Percentiles rank a stretch among this genome's conserved stretches.
Conservation (phyloP, 257 asterid genomes). For the Rauvolfia tetraphylla region DNA sequence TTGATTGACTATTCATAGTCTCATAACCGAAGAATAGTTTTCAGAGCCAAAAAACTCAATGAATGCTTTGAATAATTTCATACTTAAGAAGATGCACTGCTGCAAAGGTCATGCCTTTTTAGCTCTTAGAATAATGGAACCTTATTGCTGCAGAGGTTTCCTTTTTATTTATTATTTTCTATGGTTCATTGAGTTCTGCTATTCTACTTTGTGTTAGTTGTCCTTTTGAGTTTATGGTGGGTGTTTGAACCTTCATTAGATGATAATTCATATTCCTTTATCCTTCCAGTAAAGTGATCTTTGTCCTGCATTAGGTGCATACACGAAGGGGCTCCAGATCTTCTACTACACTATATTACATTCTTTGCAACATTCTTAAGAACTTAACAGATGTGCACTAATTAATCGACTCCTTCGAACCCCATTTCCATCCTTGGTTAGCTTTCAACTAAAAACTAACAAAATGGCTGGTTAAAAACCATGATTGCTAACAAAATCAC, state of each 20-base stretch:
- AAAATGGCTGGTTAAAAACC: too few relatives aligned
- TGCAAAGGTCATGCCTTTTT: neutral
- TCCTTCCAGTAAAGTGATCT: neutral
- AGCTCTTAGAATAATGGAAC: slow-evolving; percentile 2
- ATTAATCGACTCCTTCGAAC: neutral
- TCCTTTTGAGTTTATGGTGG: neutral
- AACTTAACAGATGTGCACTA: neutral
- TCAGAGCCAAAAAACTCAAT: neutral
- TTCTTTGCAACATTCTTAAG: neutral
- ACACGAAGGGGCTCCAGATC: neutral
- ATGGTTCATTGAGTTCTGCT: neutral
- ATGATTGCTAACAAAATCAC: neutral
- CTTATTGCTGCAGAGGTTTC: neutral
- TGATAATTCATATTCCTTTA: neutral
- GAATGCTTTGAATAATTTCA: neutral
- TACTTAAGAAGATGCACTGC: neutral
- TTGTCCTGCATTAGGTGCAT: neutral
- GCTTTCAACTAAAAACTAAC: neutral
- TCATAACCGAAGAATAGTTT: neutral
- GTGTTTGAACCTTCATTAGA: neutral
- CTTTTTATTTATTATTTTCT: neutral
- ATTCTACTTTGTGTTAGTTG: neutral
- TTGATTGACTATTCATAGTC: neutral
- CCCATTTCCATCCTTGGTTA: neutral
- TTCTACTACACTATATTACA: neutral